Percentiles rank a stretch among this genome's conserved stretches.
These are phyloP conservation scores for Penicillium lagena DNA, from an alignment of 495 filamentous ascomycete species.

Conservation along the genomic window DNA sequence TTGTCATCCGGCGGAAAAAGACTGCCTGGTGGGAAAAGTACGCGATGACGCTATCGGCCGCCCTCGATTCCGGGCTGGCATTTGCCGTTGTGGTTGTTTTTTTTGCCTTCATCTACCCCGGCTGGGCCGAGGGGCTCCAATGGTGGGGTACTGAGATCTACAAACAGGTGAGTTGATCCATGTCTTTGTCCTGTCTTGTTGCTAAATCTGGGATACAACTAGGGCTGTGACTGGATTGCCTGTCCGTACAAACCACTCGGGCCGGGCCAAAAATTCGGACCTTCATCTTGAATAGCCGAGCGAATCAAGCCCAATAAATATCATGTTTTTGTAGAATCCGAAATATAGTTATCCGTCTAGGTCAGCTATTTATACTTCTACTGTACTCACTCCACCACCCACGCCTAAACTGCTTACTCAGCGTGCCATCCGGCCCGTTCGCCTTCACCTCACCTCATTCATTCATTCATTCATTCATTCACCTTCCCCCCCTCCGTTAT, in stretches of 20 bases:
- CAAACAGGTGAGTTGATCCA: slow-evolving; percentile 12
- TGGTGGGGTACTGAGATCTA: slow-evolving; percentile 28
- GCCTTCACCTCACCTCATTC: no score
- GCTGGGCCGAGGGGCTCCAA: slow-evolving; percentile 17
- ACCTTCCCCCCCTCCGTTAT: no score
- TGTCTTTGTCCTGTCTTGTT: not conserved
- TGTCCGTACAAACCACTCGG: slow-evolving; percentile 18
- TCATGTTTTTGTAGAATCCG: not conserved
- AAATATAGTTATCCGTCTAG: not conserved
- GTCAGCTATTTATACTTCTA: no score
- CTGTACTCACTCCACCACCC: no score
- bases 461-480: no score
- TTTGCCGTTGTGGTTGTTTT: slow-evolving; percentile 76
- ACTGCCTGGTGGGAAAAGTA: slow-evolving; percentile 81
- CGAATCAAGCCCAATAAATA: no score
- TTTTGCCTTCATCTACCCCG: slow-evolving; percentile 47
- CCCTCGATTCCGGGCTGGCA: slow-evolving; percentile 74
- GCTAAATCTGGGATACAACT: not conserved
- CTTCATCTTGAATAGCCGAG: no score
- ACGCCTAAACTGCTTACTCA: no score
- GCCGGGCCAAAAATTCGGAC: slow-evolving; percentile 20
- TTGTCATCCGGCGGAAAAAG: slow-evolving; percentile 58
- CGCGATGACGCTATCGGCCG: slow-evolving; percentile 79
- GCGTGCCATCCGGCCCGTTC: no score
- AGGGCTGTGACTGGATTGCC: slow-evolving; percentile 24